Percentiles rank a stretch among this genome's conserved stretches.
Evolutionary conservation across 371 early-diverging fungal genomes (phyloP).

Genomic region (Mucor lusitanicus): DNA sequence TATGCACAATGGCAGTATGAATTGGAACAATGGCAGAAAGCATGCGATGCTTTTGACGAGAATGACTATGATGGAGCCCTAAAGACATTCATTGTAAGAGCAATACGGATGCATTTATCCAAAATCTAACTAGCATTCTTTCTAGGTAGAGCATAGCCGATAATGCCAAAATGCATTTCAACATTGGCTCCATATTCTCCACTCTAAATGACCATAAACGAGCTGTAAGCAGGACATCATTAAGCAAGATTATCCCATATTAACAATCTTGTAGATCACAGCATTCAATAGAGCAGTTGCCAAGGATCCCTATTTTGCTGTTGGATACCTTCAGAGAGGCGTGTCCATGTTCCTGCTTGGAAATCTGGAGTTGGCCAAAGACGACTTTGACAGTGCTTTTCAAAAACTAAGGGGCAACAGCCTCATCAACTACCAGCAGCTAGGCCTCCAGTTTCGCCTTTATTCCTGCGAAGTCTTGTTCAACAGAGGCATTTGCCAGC

Average conservation of each 20-base stretch:
- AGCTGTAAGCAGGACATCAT: conserved; percentile 66
- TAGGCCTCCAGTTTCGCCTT: conserved; percentile 86
- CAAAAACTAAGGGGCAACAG: conserved; percentile 82
- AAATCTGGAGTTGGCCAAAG: conserved; percentile 62
- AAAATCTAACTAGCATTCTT: neutral
- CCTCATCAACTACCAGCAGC: conserved; percentile 90
- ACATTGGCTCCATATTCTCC: conserved; percentile 83
- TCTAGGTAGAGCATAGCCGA: conserved; percentile 67
- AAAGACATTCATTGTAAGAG: conserved; percentile 39
- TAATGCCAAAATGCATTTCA: conserved; percentile 91
- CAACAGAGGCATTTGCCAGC: conserved; percentile 85
- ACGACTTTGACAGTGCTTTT: conserved; percentile 59
- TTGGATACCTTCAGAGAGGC: conserved; percentile 91
- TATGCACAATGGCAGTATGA: conserved; percentile 31
- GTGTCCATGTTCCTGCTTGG: conserved; percentile 70
- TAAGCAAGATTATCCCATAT: no score
- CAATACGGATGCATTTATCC: neutral
- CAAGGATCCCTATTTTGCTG: conserved; percentile 85
- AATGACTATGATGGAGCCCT: conserved; percentile 39
- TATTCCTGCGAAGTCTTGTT: conserved; percentile 88
- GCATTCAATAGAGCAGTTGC: conserved; percentile 72
- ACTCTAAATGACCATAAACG: conserved; percentile 71
- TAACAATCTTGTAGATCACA: conserved; percentile 51
- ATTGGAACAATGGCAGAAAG: conserved; percentile 49
- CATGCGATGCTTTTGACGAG: conserved; percentile 42